phyloP scores from a whole-genome alignment of 2,329 filamentous ascomycete species.

The Xylariaceae sp. region DNA sequence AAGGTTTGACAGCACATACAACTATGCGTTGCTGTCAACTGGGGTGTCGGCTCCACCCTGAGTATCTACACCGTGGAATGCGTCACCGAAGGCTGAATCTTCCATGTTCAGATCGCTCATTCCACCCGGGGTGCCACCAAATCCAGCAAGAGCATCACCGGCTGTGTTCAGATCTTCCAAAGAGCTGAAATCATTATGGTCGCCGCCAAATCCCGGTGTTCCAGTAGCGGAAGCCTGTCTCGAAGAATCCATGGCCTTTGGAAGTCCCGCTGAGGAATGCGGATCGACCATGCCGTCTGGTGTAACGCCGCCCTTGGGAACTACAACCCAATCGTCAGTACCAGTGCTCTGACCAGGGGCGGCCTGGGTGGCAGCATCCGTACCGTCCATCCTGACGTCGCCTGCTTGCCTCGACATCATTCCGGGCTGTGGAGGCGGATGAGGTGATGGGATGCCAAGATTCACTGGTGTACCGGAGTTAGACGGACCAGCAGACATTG shows the following conservation, averaged over 20 bases:
- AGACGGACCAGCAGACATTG: constrained; percentile 54
- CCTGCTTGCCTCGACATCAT: constrained; percentile 15
- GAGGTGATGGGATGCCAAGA: constrained; percentile 44
- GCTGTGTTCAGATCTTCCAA: constrained; percentile 66
- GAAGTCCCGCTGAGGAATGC: constrained; percentile 18
- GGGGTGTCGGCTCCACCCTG: constrained; percentile 26
- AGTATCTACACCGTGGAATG: constrained; percentile 63
- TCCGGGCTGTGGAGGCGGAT: constrained; percentile 22
- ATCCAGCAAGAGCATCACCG: constrained; percentile 66
- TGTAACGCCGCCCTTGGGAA: constrained; percentile 58
- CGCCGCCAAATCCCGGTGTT: constrained; percentile 46
- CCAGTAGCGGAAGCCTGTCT: constrained; percentile 40
- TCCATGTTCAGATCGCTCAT: constrained; percentile 59
- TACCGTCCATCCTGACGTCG: constrained; percentile 55
- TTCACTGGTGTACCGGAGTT: constrained; percentile 54
- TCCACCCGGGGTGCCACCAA: constrained; percentile 52
- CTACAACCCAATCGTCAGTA: constrained; percentile 70
- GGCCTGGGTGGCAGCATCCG: constrained; percentile 39
- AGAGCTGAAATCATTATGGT: constrained; percentile 60
- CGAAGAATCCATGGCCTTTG: constrained; percentile 24
- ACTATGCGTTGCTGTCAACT: constrained; percentile 28
- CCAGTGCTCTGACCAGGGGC: constrained; percentile 49
- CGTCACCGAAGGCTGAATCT: constrained; percentile 79
- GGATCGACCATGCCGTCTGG: constrained; percentile 31
- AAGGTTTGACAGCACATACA: background rate